Evolutionary conservation across 2,329 filamentous ascomycete genomes (phyloP).

Genomic region (Colletotrichum endophyticum): DNA sequence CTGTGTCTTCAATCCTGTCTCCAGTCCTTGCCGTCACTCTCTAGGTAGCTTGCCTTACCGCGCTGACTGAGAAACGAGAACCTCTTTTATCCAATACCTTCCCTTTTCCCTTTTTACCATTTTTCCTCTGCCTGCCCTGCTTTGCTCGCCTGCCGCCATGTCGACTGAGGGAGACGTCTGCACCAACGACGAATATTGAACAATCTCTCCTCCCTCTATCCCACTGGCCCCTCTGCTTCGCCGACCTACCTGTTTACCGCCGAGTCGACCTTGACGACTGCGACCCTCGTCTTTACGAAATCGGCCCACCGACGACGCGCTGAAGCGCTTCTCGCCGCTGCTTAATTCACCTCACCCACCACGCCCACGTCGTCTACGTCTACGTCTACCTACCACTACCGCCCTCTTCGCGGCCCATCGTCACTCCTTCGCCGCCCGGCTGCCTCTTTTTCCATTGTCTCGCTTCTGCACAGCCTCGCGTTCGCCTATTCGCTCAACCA

Average conservation of each 20-base stretch:
- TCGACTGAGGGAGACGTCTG: not conserved
- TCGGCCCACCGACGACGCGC: not conserved
- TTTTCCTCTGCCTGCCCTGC: not conserved
- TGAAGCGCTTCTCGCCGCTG: not conserved
- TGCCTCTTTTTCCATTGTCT: not conserved
- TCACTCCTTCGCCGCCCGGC: constrained; percentile 14
- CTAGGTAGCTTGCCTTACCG: not conserved
- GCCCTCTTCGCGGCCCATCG: not conserved
- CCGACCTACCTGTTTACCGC: not conserved
- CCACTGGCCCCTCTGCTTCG: not conserved
- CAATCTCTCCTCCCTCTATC: not conserved
- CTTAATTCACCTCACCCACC: not conserved
- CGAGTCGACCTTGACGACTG: not conserved
- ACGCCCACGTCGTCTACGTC: not conserved
- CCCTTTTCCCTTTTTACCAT: not conserved
- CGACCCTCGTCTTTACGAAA: not conserved
- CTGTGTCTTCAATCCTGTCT: not conserved
- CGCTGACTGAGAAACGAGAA: not conserved
- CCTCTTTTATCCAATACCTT: not conserved
- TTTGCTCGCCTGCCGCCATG: constrained; percentile 4
- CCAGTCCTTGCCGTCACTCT: not conserved
- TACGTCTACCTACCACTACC: not conserved
- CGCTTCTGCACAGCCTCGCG: constrained; percentile 4
- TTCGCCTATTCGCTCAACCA: not conserved
- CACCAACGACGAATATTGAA: not conserved